Base-by-base conservation (phyloP, 768 basidiomycete genomes). In the Macrolepiota albuminosa region DNA sequence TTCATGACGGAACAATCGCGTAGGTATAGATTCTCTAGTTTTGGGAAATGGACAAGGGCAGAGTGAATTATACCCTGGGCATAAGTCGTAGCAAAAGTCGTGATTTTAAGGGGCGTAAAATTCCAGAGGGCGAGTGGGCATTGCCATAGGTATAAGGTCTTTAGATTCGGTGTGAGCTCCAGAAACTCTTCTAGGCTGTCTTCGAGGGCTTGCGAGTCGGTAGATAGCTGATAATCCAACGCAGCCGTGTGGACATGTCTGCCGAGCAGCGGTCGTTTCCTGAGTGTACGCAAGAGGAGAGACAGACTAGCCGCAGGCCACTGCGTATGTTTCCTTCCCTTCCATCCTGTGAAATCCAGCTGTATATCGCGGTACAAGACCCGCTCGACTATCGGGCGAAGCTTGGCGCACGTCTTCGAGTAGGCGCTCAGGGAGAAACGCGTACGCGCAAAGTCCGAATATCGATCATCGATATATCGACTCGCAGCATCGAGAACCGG, bases 261-360 rank as follows among this genome's bases (percentile, higher is more conserved):
- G 2, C 65, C 67, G 11, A 71, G 69, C 33, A 67, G 64, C 1
- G 71, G 69, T 4, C 71, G 68, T 13, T 55, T 62, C 39, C 62
- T 59, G 1, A 72, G 57, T 14, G 70, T 71, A 6, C 67, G 66
- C 16, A 72, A 61, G 4, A 72, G 66, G 11, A 72, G 61, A 34
- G 47, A 57, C 5, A 72, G 57, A 26, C 68, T 70, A 29, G 63
- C 71, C 33, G 70, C 69, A 16, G 68, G 70, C 62, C 64, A 69
- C 31, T 61, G 64, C 2, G 70, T 61, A 46, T 72, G 71, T 54
- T 72, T 72, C 24, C 69, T 63, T 3, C 69, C 70, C 42, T 70
- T 71, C 71, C 70, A 72, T 6, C 69, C 70, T 2, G 69, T 70
- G 29, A 69, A 68, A 54, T 72, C 71, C 3, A 72, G 61, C 42